Conservation (phyloP, 192 early-diverging fungal species). For the Backusella macrospora region DNA sequence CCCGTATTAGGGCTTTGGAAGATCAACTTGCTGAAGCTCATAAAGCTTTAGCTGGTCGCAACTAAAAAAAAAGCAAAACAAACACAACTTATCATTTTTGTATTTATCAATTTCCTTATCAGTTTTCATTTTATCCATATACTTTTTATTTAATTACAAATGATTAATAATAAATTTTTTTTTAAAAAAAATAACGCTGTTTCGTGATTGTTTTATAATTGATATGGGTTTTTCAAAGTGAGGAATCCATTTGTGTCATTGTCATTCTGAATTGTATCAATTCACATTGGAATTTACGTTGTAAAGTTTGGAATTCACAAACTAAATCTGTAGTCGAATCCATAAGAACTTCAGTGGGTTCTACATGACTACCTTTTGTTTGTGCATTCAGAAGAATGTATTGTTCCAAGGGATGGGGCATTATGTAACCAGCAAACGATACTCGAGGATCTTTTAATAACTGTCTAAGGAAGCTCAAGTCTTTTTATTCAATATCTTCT, state of each 20-base stretch:
- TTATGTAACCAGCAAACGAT: background rate
- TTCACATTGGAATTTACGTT: too few species aligned
- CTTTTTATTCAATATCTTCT: background rate
- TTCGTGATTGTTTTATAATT: too few species aligned
- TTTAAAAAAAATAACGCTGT: too few species aligned
- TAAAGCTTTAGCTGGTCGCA: conserved; percentile 37
- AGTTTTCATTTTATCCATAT: background rate
- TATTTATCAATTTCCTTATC: background rate
- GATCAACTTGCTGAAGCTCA: conserved; percentile 56
- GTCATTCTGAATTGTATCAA: too few species aligned
- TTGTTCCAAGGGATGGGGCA: background rate
- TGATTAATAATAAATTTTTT: too few species aligned
- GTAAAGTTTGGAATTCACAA: background rate
- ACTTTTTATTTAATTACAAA: too few species aligned
- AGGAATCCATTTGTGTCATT: too few species aligned
- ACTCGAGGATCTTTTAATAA: background rate
- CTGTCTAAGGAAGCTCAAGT: background rate
- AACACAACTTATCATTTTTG: background rate
- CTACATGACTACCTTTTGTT: background rate
- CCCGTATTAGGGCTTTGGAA: conserved; percentile 52
- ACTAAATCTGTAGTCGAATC: background rate
- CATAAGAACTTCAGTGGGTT: background rate
- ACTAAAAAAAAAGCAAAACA: background rate
- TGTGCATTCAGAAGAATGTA: background rate
- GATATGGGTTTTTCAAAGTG: too few species aligned